Evolutionary conservation across 2,329 filamentous ascomycete genomes (phyloP).

Genomic region (Phoma sp.): DNA sequence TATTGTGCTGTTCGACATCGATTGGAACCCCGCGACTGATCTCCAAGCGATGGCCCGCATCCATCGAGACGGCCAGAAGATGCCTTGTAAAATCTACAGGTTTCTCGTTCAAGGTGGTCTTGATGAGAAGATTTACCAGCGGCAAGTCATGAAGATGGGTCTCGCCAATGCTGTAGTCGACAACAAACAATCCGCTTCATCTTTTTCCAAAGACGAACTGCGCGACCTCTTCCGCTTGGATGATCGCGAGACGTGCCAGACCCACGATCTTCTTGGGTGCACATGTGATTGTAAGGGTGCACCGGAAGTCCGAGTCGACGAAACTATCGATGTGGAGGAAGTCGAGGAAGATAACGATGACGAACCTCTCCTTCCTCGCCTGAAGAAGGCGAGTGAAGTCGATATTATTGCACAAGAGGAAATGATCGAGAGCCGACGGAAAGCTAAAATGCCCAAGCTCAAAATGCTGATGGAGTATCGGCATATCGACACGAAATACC

Average conservation of each 20-base stretch:
- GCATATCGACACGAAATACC: conserved; percentile 55
- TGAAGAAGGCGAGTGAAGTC: conserved; percentile 52
- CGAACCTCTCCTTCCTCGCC: conserved; percentile 32
- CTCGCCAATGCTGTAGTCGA: conserved; percentile 76
- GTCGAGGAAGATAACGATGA: conserved; percentile 33
- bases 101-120: conserved; percentile 71
- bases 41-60: conserved; percentile 78
- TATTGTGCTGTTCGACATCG: conserved; percentile 73
- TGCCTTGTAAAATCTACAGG: conserved; percentile 71
- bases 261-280: conserved; percentile 71
- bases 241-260: conserved; percentile 66
- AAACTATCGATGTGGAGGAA: conserved; percentile 22
- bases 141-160: conserved; percentile 73
- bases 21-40: conserved; percentile 79
- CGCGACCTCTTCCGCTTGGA: conserved; percentile 72
- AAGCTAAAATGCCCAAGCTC: conserved; percentile 53
- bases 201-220: conserved; percentile 71
- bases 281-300: conserved; percentile 63
- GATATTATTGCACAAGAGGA: conserved; percentile 56
- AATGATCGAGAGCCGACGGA: conserved; percentile 44
- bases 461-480: conserved; percentile 61
- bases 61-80: conserved; percentile 74
- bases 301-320: conserved; percentile 21
- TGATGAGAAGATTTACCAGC: conserved; percentile 77
- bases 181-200: conserved; percentile 64